Base-by-base conservation (phyloP, 169 alveolate species). In the Amoebophrya sp. region DNA sequence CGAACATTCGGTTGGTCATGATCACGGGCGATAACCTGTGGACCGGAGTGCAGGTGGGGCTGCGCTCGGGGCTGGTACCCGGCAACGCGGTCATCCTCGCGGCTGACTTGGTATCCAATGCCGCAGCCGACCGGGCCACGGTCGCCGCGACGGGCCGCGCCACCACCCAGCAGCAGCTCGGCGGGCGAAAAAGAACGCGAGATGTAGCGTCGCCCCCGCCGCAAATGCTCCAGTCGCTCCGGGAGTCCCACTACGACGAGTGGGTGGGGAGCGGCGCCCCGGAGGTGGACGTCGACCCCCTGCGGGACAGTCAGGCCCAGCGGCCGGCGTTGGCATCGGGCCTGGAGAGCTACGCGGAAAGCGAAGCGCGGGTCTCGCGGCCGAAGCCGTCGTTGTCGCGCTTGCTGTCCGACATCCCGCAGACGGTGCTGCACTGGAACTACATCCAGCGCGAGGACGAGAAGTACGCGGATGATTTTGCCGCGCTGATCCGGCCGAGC, bases 11-110 rank as follows among this genome's bases (percentile, higher is more conserved):
- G 0, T 29, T 53, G 35, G 91, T 89, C 3, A 66, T 89, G 77
- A 40, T 53, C 47, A 89, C 91, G 14, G 91, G 91, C n/a, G 91
- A 89, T 25, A 89, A 89, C 77, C 83, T 89, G 29, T 41, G 53
- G 39, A 89, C 77, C n/a, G 91, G 91, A 0, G 91, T 89, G 10
- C 83, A 66, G 83, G 83, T 66, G 35, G 83, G 83, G 10, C 29
- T 7, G 38, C 29, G 35, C 29, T 66, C 83, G 32, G 83, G 83
- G 29, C 83, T 66, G 10, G 7, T 66, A 25, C 83, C 83, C 29
- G 35, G 18, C 7, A n/a, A 66, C 83, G 83, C 83, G 35, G 35
- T 66, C 83, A 25, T 66, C 10, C 35, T 66, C 39, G 83, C 83
- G 35, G 83, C 39, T 0, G 83, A 66, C 10, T 66, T 66, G 83